phyloP scores from a whole-genome alignment of 2,329 filamentous ascomycete genomes.

The Claviceps cyperi region DNA sequence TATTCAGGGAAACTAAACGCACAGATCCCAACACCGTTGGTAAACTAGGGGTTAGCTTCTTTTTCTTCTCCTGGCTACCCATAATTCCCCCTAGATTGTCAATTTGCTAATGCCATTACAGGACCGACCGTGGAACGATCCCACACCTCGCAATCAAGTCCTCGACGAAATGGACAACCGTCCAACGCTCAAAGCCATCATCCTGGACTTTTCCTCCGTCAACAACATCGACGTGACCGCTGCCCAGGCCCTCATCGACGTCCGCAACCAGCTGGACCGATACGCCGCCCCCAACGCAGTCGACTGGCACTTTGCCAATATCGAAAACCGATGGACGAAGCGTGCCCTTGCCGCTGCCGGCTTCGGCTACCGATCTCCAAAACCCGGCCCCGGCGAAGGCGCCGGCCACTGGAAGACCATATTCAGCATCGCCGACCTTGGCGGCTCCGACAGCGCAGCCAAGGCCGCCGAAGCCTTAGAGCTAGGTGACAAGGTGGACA shows the following conservation, averaged over 20 bases:
- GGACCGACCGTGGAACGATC: conserved; percentile 45
- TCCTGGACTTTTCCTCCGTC: conserved; percentile 41
- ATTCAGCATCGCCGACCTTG: conserved; percentile 81
- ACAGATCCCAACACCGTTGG: conserved; percentile 28
- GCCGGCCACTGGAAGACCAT: conserved; percentile 50
- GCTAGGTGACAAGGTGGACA: conserved; percentile 40
- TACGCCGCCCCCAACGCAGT: conserved; percentile 31
- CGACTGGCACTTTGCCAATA: conserved; percentile 37
- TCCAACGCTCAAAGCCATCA: conserved; percentile 38
- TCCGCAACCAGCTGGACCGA: conserved; percentile 36
- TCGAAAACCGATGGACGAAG: conserved; percentile 41
- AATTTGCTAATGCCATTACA: conserved; percentile 8
- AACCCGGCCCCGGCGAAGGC: conserved; percentile 9
- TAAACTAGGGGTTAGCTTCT: conserved; percentile 29
- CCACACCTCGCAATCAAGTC: conserved; percentile 23
- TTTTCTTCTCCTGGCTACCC: neutral
- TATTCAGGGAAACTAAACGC: conserved; percentile 30
- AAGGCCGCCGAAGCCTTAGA: conserved; percentile 28
- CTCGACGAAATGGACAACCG: conserved; percentile 19
- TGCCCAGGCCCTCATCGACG: conserved; percentile 38
- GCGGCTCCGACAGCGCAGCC: conserved; percentile 51
- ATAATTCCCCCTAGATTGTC: neutral
- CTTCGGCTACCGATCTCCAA: conserved; percentile 30
- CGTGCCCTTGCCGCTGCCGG: conserved; percentile 39
- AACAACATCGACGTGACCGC: conserved; percentile 42